Evolutionary conservation across 352 stramenopile species (phyloP), one percentile per base, ranked within the genome.

Genomic region (Blastocystis sp.): DNA sequence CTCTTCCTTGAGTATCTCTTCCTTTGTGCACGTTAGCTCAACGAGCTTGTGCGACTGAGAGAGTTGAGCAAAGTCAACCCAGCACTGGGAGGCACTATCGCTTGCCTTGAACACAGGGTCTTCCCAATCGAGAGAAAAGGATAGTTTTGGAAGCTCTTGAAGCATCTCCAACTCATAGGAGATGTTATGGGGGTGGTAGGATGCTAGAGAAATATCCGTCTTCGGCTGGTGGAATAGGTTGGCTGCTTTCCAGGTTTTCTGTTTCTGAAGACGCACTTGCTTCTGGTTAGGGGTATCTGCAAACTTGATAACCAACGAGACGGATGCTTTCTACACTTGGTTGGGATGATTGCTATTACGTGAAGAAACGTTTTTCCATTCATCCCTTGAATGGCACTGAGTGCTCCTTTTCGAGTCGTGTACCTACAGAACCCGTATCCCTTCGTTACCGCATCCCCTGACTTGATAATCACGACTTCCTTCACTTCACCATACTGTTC

Each of bases 281-380:
- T 73, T 73, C 38, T 73, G 63, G 29, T 73, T 73, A 11, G 63
- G 63, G 9, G 63, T 73, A 44, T 73, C 63, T 0, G 63, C 63
- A 73, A 73, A 73, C 63, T 73, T 73, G 3, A 73, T 32, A 0
- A 73, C 63, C 6, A 73, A 27, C 2, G 63, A 44, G 4, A 51
- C 42, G 18, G 34, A 6, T 4, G 63, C 7, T 21, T 36, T 51
- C 63, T 73, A 73, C 1, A 48, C 24, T n/a, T 32, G 14, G 2
- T 27, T 36, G 27, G 7, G 11, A 51, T 18, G 7, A 21, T 32
- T 21, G 4, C 4, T 11, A 21, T 11, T 49, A 73, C 63, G 21
- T 73, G 63, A 27, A 73, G 63, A 51, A 32, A 51, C 3, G 63
- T 73, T 32, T 51, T 73, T 51, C 63, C 63, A 44, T 44, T 73